Percentiles rank a stretch among this genome's conserved stretches.
These are phyloP conservation scores for Hawksworthiomyces lignivorus DNA, from an alignment of 2,329 filamentous ascomycete species.

Conservation along the genomic window DNA sequence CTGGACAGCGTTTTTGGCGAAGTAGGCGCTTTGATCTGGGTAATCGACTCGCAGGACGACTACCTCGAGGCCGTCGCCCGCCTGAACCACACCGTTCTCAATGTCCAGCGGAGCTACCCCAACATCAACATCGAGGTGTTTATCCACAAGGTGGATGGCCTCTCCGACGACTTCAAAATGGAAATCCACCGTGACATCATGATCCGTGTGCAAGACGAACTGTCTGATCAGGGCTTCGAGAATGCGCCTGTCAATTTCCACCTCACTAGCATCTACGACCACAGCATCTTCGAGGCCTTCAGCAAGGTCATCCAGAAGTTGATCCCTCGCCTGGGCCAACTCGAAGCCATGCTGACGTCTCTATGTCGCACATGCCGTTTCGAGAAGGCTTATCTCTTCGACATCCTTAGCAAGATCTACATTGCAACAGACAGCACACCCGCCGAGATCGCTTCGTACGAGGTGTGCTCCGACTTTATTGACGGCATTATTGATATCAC, in stretches of 20 bases:
- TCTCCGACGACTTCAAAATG: slow-evolving; percentile 92
- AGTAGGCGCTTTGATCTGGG: slow-evolving; percentile 93
- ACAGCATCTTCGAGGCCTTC: slow-evolving; percentile 94
- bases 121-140: slow-evolving; percentile 97
- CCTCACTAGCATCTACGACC: slow-evolving; percentile 95
- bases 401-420: slow-evolving; percentile 96
- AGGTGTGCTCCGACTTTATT: slow-evolving; percentile 97
- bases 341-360: slow-evolving; percentile 90
- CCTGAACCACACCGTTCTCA: slow-evolving; percentile 81
- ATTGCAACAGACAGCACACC: slow-evolving; percentile 92
- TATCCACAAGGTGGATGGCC: slow-evolving; percentile 97
- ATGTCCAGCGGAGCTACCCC: slow-evolving; percentile 80
- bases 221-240: slow-evolving; percentile 87
- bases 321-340: slow-evolving; percentile 83
- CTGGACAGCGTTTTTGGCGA: slow-evolving; percentile 90
- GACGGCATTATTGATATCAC: slow-evolving; percentile 97
- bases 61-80: slow-evolving; percentile 86
- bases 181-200: slow-evolving; percentile 96
- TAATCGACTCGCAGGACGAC: slow-evolving; percentile 97
- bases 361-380: slow-evolving; percentile 90
- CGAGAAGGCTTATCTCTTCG: slow-evolving; percentile 96
- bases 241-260: slow-evolving; percentile 93
- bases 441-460: slow-evolving; percentile 91
- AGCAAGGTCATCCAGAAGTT: slow-evolving; percentile 98
- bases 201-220: slow-evolving; percentile 91